Evolutionary conservation across 805 yeast genomes (phyloP), one percentile per base, ranked within the genome.

Genomic region (Saturnispora bothae): DNA sequence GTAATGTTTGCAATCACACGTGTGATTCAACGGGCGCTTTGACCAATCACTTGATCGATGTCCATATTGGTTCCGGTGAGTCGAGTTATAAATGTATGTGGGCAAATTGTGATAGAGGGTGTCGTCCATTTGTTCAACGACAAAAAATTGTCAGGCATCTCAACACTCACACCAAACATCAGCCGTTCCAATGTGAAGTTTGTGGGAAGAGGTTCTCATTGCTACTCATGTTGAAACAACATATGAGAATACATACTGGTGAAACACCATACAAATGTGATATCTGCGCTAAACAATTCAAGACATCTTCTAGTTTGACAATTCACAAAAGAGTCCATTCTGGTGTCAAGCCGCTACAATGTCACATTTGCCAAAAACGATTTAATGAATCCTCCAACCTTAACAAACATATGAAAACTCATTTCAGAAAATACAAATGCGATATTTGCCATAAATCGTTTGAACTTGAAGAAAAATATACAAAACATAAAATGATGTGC

Each of bases 361-460:
- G 97, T 58, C 78, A 76, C 45, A 71, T 72, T 59, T 89, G 98
- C 56, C 78, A 75, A 14, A 86, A 83, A 56, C 59, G 83, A 38
- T 89, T 89, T 53, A 79, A 89, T 43, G 97, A 92, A 57, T 77
- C 89, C 34, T 80, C 94, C 14, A 92, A 89, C 56, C 64, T 89
- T 48, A 78, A 83, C 16, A 89, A 89, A 51, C 98, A 89, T 56
- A 70, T 84, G 76, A 80, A 72, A 52, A 80, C 77, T 1, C 98
- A 89, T 56, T 60, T 63, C 30, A 69, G 77, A 42, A 51, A 58
- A 34, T 73, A 56, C 52, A 64, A 62, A 41, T 78, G 84, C 52
- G 63, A 57, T 1, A 43, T 48, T 20, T 78, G 85, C 51, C 60
- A 66, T n/a, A 65, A 60, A 48, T 66, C 69, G 42, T 78, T 76